These are phyloP conservation scores for Calocybe indica DNA, from an alignment of 768 basidiomycete genomes.

Conservation along the genomic window DNA sequence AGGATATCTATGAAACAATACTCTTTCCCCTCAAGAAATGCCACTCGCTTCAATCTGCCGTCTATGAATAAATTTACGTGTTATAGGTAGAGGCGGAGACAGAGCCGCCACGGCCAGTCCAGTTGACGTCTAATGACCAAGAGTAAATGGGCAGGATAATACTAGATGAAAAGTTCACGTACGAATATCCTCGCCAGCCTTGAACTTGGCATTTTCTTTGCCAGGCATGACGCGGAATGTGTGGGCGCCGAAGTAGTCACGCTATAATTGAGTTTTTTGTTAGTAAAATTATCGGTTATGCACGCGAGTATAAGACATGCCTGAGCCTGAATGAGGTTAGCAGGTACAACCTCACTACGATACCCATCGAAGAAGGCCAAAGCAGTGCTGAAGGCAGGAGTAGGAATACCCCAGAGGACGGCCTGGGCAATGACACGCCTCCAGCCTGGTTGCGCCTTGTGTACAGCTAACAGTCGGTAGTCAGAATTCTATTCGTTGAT, in stretches of 20 bases:
- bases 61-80: constrained; percentile 26
- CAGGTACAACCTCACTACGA: constrained; percentile 90
- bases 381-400: constrained; percentile 96
- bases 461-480: constrained; percentile 51
- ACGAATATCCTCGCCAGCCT: constrained; percentile 84
- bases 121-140: constrained; percentile 74
- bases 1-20: too few species aligned
- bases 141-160: constrained; percentile 4
- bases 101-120: constrained; percentile 96
- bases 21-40: too few species aligned
- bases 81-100: constrained; percentile 87
- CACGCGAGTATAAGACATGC: constrained; percentile 26
- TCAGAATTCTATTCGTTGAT: background rate
- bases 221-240: constrained; percentile 94
- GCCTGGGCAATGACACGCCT: constrained; percentile 95
- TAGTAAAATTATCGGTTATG: background rate
- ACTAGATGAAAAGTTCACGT: constrained; percentile 25
- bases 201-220: constrained; percentile 81
- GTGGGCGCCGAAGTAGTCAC: constrained; percentile 99
- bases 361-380: constrained; percentile 99
- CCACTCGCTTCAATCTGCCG: too few species aligned
- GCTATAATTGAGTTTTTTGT: constrained; percentile 23
- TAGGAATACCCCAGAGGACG: constrained; percentile 95
- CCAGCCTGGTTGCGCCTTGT: constrained; percentile 97
- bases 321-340: constrained; percentile 93